Conservation (phyloP, 2,329 filamentous ascomycete species). For the Monilinia fructicola region DNA sequence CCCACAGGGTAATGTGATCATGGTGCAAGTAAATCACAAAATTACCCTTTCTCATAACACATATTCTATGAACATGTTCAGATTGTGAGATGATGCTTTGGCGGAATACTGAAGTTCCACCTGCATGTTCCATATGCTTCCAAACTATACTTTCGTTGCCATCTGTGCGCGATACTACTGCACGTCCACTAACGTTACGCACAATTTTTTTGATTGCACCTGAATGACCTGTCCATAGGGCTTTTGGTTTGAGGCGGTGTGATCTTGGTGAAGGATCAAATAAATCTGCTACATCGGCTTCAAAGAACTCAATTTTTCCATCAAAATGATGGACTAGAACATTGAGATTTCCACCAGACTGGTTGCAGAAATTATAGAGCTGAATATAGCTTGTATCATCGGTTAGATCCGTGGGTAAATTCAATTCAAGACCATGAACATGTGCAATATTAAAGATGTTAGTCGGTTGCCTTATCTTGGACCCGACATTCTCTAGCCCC, state of each 20-base stretch:
- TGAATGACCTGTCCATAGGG: conserved; percentile 82
- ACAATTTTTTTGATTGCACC: conserved; percentile 80
- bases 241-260: conserved; percentile 59
- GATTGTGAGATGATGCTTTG: conserved; percentile 67
- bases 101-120: conserved; percentile 57
- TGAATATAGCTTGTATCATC: conserved; percentile 56
- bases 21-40: conserved; percentile 81
- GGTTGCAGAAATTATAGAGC: conserved; percentile 71
- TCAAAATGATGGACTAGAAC: conserved; percentile 83
- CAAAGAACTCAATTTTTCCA: conserved; percentile 78
- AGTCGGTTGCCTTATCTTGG: conserved; percentile 62
- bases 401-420: conserved; percentile 35
- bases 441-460: conserved; percentile 86
- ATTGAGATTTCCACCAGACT: conserved; percentile 62
- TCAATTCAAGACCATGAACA: conserved; percentile 59
- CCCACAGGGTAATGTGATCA: conserved; percentile 72
- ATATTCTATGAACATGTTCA: conserved; percentile 77
- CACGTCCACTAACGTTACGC: conserved; percentile 76
- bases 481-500: conserved; percentile 84
- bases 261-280: conserved; percentile 69
- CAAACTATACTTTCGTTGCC: conserved; percentile 80
- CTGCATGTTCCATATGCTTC: conserved; percentile 61
- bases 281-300: conserved; percentile 73
- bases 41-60: conserved; percentile 71
- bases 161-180: conserved; percentile 77